Percentiles rank a stretch among this genome's conserved stretches.
Conservation (phyloP, 768 basidiomycete species). For the Mycena galericulata region DNA sequence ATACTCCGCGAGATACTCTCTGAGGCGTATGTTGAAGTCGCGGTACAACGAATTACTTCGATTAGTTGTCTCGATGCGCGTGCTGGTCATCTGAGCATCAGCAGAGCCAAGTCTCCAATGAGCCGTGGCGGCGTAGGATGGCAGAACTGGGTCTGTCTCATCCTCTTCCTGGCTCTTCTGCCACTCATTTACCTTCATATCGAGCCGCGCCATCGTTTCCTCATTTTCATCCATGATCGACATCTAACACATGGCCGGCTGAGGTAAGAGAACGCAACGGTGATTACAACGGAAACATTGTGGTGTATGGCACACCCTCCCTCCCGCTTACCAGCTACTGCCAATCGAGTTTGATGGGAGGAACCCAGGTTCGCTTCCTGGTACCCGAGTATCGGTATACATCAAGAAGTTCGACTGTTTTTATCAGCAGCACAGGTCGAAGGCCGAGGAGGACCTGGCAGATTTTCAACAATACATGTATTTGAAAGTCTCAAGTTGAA, state of each 20-base stretch:
- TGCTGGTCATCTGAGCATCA: neutral
- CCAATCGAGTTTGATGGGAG: too few species aligned
- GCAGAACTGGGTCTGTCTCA: neutral
- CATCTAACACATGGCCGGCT: slow-evolving; percentile 1
- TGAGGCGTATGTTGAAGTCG: slow-evolving; percentile 1
- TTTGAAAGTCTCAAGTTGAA: too few species aligned
- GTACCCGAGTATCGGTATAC: too few species aligned
- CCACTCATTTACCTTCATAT: slow-evolving; percentile 17
- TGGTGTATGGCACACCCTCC: too few species aligned
- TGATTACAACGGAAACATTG: neutral
- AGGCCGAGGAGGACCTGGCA: too few species aligned
- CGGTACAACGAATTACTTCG: neutral
- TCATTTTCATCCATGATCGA: slow-evolving; percentile 21
- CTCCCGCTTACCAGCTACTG: too few species aligned
- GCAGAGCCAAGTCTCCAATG: slow-evolving; percentile 19
- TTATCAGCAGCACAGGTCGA: too few species aligned
- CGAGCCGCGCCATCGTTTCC: slow-evolving; percentile 14
- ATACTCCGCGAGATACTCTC: slow-evolving; percentile 1
- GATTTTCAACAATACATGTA: too few species aligned
- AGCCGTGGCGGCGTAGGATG: neutral
- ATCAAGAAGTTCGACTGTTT: too few species aligned
- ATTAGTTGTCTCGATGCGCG: neutral
- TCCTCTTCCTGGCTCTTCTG: slow-evolving; percentile 1
- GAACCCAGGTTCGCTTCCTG: too few species aligned
- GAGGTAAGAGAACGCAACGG: neutral